Conservation (phyloP, 768 basidiomycete species). For the Filobasidium floriforme region DNA sequence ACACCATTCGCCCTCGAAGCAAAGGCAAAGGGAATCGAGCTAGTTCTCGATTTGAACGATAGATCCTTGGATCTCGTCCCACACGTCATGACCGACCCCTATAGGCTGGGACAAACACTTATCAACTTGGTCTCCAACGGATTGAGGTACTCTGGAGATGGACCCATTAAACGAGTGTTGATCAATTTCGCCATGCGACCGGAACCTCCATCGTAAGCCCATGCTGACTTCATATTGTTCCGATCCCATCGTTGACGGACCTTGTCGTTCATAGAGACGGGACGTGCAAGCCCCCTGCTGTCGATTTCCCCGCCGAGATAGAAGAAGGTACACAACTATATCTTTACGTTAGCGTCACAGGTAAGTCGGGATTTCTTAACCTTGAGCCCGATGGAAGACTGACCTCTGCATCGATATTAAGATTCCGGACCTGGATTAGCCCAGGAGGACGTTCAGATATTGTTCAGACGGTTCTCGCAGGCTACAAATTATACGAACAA, state of each 20-base stretch:
- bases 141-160: conserved; percentile 45
- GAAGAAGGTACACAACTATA: conserved; percentile 30
- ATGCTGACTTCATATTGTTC: conserved; percentile 20
- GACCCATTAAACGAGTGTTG: conserved; percentile 35
- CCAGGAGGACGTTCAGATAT: conserved; percentile 43
- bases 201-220: conserved; percentile 36
- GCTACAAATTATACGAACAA: conserved; percentile 34
- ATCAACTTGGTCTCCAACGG: conserved; percentile 38
- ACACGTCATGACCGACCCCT: conserved; percentile 45
- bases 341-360: conserved; percentile 43
- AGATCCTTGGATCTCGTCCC: conserved; percentile 34
- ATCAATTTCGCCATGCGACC: conserved; percentile 41
- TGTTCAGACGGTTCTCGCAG: conserved; percentile 48
- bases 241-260: background rate
- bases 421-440: conserved; percentile 48
- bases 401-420: conserved; percentile 14
- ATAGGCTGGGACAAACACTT: conserved; percentile 47
- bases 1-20: conserved; percentile 47
- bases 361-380: background rate
- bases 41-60: conserved; percentile 43
- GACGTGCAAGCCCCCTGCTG: conserved; percentile 9
- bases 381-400: background rate
- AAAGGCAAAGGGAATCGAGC: conserved; percentile 44
- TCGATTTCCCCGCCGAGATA: conserved; percentile 10
- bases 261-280: background rate